Evolutionary conservation across 805 yeast genomes (phyloP), one percentile per base, ranked within the genome.

Genomic region (Clavispora vitiphila): DNA sequence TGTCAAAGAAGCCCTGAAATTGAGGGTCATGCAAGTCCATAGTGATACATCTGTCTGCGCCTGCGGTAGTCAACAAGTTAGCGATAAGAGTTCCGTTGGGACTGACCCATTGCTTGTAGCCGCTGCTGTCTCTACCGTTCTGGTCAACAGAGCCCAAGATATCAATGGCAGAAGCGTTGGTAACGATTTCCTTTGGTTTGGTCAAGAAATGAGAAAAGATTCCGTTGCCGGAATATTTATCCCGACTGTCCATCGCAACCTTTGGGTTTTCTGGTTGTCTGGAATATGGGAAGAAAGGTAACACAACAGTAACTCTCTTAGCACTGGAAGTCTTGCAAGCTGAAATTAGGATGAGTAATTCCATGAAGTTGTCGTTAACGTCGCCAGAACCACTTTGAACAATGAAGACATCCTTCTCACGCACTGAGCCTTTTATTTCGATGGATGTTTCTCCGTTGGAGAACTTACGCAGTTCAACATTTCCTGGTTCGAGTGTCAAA

Each of bases 1-100:
- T 85, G 55, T 90, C 93, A 59, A 93, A 93, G 57, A 88, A 93
- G 4, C 99, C 99, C 62, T 95, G 98, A 64, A 88, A 93, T 64
- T 93, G 99, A 1, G 98, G 89, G 57, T 93, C 99, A 61, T 93
- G 99, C 43, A 93, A 71, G 59, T 93, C 99, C 97, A 93, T 90
- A 2, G 99, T 93, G 49, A 93, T 89, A 42, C 90, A 81, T 56
- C 95, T 93, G 63, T 93, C 96, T 1, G 98, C 96, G 30, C 99
- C 99, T 0, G 98, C 93, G 2, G 91, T 78, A 3, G 88, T 85
- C 49, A 93, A 68, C 47, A 93, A 67, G 53, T 88, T 84, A 29
- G 98, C 97, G 49, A 93, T 78, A 46, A 93, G 70, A 2, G 96
- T 89, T 10, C 99, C 99, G 26, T 90, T 81, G 65, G 90, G 98